Base-by-base conservation (phyloP, 495 filamentous ascomycete species). In the Penicillium silybi region DNA sequence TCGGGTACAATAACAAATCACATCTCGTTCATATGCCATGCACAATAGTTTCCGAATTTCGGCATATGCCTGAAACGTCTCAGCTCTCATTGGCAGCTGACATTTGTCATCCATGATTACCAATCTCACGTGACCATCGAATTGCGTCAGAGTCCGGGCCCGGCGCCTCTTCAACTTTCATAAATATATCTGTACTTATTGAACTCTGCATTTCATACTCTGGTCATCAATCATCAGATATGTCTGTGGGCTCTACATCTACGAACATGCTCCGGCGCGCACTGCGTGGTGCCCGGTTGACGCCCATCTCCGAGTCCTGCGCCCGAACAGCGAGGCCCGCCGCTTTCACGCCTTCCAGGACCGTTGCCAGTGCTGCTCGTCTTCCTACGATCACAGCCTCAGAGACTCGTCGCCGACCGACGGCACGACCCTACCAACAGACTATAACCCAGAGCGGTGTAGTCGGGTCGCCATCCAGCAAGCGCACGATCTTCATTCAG, bases 401-500 rank as follows among this genome's bases (percentile, higher is more conserved):
- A 38, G 71, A 76, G 52, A 58, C 67, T 25, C 69, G 67, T 54
- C 71, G 61, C 46, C 67, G 78, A 56, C 77, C 78, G 15, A 74
- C 68, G 19, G 56, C 80, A 60, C 75, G 66, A 32, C 72, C 74
- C n/a, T 52, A 71, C 29, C 75, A 78, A 46, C 75, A 77, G 50
- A 71, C 74, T 17, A 60, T 63, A 1, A 50, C 59, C 3, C 47
- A 54, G 32, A 58, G 57, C 10, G 58, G 64, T 8, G 67, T 72
- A 25, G 72, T 65, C 45, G 71, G 61, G 15, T 71, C 64, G 11
- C 65, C 69, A 9, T 62, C 57, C 6, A 69, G 77, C 49, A 77
- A 74, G 52, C 88, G 93, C 32, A 90, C 85, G 11, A 92, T 97
- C 65, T 98, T 97, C 76, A 98, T 98, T 57, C 93, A 97, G 73